phyloP scores from a whole-genome alignment of 2,329 filamentous ascomycete genomes.

The Malbranchea cinnamomea region DNA sequence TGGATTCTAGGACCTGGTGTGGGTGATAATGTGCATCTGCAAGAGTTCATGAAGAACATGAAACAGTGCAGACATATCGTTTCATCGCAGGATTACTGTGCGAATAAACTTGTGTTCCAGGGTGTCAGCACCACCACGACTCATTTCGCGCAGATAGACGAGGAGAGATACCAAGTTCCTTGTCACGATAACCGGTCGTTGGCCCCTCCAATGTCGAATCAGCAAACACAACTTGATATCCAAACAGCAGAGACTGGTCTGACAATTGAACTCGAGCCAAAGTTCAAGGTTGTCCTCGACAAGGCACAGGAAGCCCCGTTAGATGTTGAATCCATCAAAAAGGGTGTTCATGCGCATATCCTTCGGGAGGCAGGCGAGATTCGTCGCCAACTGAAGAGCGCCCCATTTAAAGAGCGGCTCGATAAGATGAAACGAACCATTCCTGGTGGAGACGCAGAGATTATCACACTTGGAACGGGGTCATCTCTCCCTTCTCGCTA shows the following conservation, averaged over 20 bases:
- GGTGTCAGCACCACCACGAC: constrained; percentile 52
- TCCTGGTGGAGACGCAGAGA: constrained; percentile 60
- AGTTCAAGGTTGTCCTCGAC: constrained; percentile 22
- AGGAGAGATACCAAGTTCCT: constrained; percentile 56
- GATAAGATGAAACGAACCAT: constrained; percentile 45
- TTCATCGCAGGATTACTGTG: constrained; percentile 56
- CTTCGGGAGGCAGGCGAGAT: constrained; percentile 1
- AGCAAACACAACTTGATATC: constrained; percentile 11
- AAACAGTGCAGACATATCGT: constrained; percentile 56
- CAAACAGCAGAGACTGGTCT: constrained; percentile 27
- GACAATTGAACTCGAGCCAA: constrained; percentile 31
- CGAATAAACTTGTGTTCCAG: constrained; percentile 60
- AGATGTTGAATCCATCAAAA: constrained; percentile 14
- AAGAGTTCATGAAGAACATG: constrained; percentile 52
- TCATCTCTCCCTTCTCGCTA: constrained; percentile 85
- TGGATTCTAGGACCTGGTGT: constrained; percentile 70
- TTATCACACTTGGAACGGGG: constrained; percentile 80
- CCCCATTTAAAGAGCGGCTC: constrained; percentile 19
- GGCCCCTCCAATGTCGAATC: constrained; percentile 9
- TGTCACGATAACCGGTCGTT: constrained; percentile 43
- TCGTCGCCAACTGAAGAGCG: constrained; percentile 15
- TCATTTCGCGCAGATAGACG: constrained; percentile 57
- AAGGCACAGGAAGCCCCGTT: constrained; percentile 15
- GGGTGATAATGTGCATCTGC: constrained; percentile 45
- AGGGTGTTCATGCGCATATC: constrained; percentile 2